These are phyloP conservation scores for Neurospora sublineolata DNA, from an alignment of 495 filamentous ascomycete genomes.

Conservation along the genomic window DNA sequence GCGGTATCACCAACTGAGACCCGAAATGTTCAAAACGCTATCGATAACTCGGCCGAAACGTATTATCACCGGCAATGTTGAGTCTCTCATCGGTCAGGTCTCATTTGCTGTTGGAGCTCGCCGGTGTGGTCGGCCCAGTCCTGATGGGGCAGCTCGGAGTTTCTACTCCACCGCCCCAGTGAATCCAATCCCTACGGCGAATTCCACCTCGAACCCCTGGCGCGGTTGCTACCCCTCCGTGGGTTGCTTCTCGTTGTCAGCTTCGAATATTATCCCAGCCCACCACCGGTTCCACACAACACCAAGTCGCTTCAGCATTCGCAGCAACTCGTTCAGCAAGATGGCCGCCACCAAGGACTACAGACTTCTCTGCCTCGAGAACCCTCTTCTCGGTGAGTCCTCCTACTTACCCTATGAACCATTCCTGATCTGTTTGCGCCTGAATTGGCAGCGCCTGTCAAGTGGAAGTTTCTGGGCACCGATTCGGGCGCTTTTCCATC, in stretches of 20 bases:
- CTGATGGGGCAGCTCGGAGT: not conserved
- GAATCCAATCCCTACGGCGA: not conserved
- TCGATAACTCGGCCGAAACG: slow-evolving; percentile 2
- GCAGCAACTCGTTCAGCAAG: slow-evolving; percentile 19
- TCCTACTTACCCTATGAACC: too few relatives aligned
- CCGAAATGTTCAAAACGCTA: slow-evolving; percentile 12
- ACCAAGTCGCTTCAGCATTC: slow-evolving; percentile 3
- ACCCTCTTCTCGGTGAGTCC: slow-evolving; percentile 76
- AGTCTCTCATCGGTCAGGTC: not conserved
- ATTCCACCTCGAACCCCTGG: not conserved
- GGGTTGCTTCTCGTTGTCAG: not conserved
- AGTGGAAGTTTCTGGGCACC: not conserved
- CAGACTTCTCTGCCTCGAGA: slow-evolving; percentile 83
- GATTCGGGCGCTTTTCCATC: not conserved
- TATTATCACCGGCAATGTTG: not conserved
- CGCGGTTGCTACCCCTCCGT: not conserved
- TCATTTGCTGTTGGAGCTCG: not conserved
- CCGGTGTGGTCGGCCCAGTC: not conserved
- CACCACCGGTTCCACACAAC: slow-evolving; percentile 12
- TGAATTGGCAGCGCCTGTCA: not conserved
- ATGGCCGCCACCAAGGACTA: slow-evolving; percentile 69
- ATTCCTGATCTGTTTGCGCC: slow-evolving; percentile 3
- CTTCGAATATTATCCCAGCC: not conserved
- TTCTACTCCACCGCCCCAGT: slow-evolving; percentile 11
- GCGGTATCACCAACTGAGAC: not conserved